Evolutionary conservation across 2,329 filamentous ascomycete genomes (phyloP), one percentile per base, ranked within the genome.

Genomic region (Penicillium sp.): DNA sequence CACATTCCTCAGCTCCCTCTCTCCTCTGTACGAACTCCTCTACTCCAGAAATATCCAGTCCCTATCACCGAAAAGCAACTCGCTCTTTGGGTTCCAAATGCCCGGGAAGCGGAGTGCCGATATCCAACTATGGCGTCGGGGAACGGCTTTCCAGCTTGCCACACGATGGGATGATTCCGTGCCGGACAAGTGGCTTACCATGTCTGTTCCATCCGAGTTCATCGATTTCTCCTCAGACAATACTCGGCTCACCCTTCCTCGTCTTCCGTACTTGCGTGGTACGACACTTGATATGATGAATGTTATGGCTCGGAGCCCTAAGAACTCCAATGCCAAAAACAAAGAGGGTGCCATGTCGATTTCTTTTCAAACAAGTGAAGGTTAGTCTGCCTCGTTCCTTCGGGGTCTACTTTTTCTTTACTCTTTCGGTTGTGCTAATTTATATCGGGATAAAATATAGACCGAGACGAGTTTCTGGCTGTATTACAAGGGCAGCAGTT

Each of bases 101-200:
- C 69, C 66, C 2, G 61, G 58, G 19, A 72, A 70, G 47, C 69
- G 70, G 0, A 57, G 55, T 11, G 63, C 68, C 0, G 65, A 71
- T 29, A 57, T 70, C 1, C 69, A 73, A 52, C 47, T 72, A 11
- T 72, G 70, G 70, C 63, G 61, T 11, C 64, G 67, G 6, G 64
- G 66, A 8, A 63, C 63, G 11, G 38, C 48, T 7, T 52, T 66
- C 6, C 62, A 68, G 25, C 58, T 72, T 31, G 66, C 69, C 10
- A 51, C 65, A 0, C 66, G 70, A 9, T 72, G 69, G 70, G 57
- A 59, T 15, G 66, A 69, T 11, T 58, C 60, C 25, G 53, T 68
- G n/a, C 50, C 59, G 16, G 64, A 73, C 36, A 69, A 60, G 46
- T 72, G 70, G 70, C 50, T 72, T 13, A 70, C 66, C 0, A 60